Percentiles rank a stretch among this genome's conserved stretches.
phyloP scores from a whole-genome alignment of 345 rosid species.

The Linum usitatissimum region DNA sequence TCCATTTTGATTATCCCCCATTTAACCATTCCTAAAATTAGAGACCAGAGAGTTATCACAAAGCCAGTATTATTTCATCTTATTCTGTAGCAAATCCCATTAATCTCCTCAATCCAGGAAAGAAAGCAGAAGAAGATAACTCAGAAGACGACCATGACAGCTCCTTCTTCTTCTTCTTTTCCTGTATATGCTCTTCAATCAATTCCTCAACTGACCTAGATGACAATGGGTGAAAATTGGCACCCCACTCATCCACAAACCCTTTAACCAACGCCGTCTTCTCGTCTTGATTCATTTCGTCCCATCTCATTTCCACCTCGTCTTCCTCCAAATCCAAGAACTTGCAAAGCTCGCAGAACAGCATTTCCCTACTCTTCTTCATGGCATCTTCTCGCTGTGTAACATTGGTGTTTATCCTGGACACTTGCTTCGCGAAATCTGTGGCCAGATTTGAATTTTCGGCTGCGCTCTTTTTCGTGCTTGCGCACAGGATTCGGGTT shows the following conservation, averaged over 20 bases:
- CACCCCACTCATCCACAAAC: slow-evolving; percentile 56
- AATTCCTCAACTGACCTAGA: slow-evolving; percentile 51
- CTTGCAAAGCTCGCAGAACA: slow-evolving; percentile 55
- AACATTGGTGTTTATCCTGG: slow-evolving; percentile 37
- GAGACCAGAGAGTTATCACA: too few species aligned
- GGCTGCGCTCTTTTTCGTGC: slow-evolving; percentile 10
- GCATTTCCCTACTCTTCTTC: slow-evolving; percentile 55
- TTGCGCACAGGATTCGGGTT: slow-evolving; percentile 27
- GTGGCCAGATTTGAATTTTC: slow-evolving; percentile 42
- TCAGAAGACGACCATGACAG: not conserved
- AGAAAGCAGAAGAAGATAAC: slow-evolving; percentile 23
- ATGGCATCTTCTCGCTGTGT: slow-evolving; percentile 57
- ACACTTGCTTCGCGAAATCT: slow-evolving; percentile 46
- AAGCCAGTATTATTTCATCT: too few species aligned
- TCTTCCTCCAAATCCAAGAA: slow-evolving; percentile 34
- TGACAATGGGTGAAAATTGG: slow-evolving; percentile 59
- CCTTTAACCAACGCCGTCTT: slow-evolving; percentile 35
- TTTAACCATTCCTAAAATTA: too few species aligned
- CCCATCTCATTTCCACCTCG: slow-evolving; percentile 45
- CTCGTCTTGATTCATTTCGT: slow-evolving; percentile 46
- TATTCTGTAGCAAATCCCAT: slow-evolving; percentile 30
- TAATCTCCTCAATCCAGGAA: slow-evolving; percentile 56
- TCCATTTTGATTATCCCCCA: too few species aligned
- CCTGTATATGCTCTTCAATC: slow-evolving; percentile 52
- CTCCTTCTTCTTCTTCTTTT: slow-evolving; percentile 14